phyloP scores from a whole-genome alignment of 805 yeast genomes.

The Starmera pachycereana region DNA sequence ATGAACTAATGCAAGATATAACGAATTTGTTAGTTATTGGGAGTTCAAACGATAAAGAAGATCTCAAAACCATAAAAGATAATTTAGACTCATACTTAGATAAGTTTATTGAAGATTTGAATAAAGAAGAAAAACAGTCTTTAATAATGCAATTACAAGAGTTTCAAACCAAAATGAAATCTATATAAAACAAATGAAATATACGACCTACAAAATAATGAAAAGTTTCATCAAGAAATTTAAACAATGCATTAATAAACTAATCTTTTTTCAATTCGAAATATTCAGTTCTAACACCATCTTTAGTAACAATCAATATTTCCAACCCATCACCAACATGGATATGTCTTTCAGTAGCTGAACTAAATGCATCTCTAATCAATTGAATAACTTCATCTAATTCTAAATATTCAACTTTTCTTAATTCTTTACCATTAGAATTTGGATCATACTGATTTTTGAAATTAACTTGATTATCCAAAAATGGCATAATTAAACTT shows the following conservation, averaged over 20 bases:
- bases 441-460: constrained; percentile 86
- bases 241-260: neutral
- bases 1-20: neutral
- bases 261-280: constrained; percentile 85
- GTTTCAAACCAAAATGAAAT: no score
- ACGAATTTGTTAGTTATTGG: neutral
- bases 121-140: neutral
- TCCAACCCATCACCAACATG: constrained; percentile 97
- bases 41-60: neutral
- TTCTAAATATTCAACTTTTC: constrained; percentile 48
- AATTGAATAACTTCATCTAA: constrained; percentile 80
- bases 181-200: no score
- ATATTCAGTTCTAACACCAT: constrained; percentile 78
- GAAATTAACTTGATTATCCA: constrained; percentile 94
- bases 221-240: neutral
- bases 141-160: neutral
- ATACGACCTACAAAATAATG: no score
- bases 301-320: constrained; percentile 83
- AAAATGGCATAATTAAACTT: constrained; percentile 89
- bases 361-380: constrained; percentile 88
- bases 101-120: constrained; percentile 3
- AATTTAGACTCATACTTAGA: constrained; percentile 1
- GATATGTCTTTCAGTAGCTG: constrained; percentile 97
- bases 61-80: neutral
- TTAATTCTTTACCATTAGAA: constrained; percentile 56